These are phyloP conservation scores for Favolaschia claudopus DNA, from an alignment of 768 basidiomycete genomes.

Conservation along the genomic window DNA sequence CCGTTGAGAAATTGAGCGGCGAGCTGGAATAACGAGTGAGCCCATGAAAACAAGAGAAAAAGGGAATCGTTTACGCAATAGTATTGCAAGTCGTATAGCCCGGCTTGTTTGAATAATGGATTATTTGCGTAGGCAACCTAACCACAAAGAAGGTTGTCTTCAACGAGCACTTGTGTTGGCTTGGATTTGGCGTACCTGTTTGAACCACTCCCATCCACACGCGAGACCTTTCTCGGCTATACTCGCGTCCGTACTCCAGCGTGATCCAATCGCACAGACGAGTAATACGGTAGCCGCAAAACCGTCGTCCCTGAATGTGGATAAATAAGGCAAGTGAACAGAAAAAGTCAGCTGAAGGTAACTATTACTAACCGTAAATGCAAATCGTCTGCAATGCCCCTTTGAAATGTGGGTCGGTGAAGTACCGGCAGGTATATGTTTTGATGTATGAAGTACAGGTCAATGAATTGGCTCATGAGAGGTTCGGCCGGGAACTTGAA, in stretches of 20 bases:
- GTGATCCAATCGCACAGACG: conserved; percentile 74
- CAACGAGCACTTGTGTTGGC: no score
- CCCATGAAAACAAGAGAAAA: conserved; percentile 1
- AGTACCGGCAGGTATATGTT: conserved; percentile 74
- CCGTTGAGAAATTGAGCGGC: conserved; percentile 61
- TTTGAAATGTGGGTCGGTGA: conserved; percentile 74
- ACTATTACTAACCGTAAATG: conserved; percentile 52
- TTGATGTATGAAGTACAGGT: conserved; percentile 66
- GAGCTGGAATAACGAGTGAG: conserved; percentile 46
- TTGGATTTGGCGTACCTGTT: conserved; percentile 54
- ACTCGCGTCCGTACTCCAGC: conserved; percentile 64
- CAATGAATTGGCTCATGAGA: conserved; percentile 60
- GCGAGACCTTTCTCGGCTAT: conserved; percentile 57
- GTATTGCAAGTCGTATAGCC: conserved; percentile 78
- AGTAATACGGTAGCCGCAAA: conserved; percentile 72
- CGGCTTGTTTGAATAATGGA: conserved; percentile 67
- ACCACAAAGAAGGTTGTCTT: no score
- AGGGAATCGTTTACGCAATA: conserved; percentile 64
- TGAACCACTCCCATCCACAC: conserved; percentile 72
- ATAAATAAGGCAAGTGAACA: not conserved
- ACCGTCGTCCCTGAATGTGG: conserved; percentile 40
- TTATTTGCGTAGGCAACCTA: conserved; percentile 61
- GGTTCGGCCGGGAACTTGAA: conserved; percentile 53
- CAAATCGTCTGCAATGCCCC: conserved; percentile 52
- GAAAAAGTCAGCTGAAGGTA: no score